Evolutionary conservation across 176 grass and related monocot genomes (phyloP).

Genomic region (Chrysopogon serrulatus): DNA sequence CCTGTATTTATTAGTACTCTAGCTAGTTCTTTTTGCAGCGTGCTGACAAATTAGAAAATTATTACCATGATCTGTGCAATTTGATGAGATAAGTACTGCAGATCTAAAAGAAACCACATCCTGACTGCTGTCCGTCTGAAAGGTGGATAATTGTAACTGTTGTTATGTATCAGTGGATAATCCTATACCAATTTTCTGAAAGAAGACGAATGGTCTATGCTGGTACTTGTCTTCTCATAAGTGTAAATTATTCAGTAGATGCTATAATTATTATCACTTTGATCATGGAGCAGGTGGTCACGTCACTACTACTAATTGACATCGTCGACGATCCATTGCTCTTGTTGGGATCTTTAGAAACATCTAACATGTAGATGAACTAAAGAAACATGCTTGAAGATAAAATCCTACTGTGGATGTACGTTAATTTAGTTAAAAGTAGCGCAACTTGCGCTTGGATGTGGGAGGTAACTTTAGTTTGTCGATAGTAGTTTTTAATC

Average conservation of each 20-base stretch:
- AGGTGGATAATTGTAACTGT: neutral
- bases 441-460: slow-evolving; percentile 14
- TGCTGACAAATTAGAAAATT: neutral
- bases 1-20: neutral
- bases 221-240: neutral
- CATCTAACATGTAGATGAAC: slow-evolving; percentile 13
- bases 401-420: neutral
- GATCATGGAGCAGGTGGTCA: neutral
- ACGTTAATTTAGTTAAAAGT: slow-evolving; percentile 22
- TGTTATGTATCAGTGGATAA: neutral
- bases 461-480: slow-evolving; percentile 14
- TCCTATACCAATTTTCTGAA: neutral
- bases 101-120: neutral
- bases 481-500: slow-evolving; percentile 11
- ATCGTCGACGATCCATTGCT: slow-evolving; percentile 3
- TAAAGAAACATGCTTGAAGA: slow-evolving; percentile 2
- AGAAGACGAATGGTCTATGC: neutral
- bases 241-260: neutral
- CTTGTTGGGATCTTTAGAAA: slow-evolving; percentile 36
- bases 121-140: neutral
- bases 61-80: neutral
- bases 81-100: neutral
- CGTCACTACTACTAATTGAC: slow-evolving; percentile 1
- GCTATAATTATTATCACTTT: neutral
- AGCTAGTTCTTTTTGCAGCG: neutral